phyloP scores from a whole-genome alignment of 1,139 yeast species.

The Sporopachydermia cereana region DNA sequence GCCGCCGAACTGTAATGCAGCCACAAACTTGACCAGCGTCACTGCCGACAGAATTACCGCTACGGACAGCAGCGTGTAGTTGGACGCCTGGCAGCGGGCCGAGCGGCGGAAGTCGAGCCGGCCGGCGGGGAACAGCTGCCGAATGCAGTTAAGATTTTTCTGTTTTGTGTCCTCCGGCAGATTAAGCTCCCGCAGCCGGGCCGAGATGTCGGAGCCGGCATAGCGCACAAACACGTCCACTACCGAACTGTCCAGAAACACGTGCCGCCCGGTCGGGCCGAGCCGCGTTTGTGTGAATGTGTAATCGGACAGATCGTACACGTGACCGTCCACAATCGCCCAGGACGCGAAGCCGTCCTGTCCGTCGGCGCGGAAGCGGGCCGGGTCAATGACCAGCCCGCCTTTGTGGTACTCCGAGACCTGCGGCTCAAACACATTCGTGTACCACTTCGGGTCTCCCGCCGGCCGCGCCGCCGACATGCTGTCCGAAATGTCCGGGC shows the following conservation, averaged over 20 bases:
- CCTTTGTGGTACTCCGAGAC: constrained; percentile 27
- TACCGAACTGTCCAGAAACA: constrained; percentile 23
- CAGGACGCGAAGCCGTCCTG: constrained; percentile 16
- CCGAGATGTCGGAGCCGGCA: constrained; percentile 25
- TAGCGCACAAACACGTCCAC: constrained; percentile 20
- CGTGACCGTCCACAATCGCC: constrained; percentile 23
- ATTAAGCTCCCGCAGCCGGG: constrained; percentile 15
- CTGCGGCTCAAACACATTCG: constrained; percentile 23
- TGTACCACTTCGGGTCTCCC: constrained; percentile 22
- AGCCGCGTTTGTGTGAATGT: constrained; percentile 10
- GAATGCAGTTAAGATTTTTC: constrained; percentile 23
- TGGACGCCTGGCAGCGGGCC: constrained; percentile 28
- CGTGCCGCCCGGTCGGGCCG: constrained; percentile 11
- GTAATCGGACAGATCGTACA: constrained; percentile 28
- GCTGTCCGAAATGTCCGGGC: constrained; percentile 13
- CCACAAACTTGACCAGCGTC: constrained; percentile 27
- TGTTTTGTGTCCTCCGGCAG: constrained; percentile 18
- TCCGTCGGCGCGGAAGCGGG: constrained; percentile 16
- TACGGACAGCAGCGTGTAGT: constrained; percentile 25
- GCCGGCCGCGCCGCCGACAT: neutral
- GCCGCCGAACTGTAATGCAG: constrained; percentile 27
- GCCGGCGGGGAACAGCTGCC: constrained; percentile 25
- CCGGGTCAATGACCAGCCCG: constrained; percentile 23
- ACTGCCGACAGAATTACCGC: constrained; percentile 27
- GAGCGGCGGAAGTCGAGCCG: constrained; percentile 25